A percentile compares a stretch with the other conserved stretches of the same genome.
Evolutionary conservation across 345 rosid species (phyloP).

Genomic region (Carallia pectinifolia): DNA sequence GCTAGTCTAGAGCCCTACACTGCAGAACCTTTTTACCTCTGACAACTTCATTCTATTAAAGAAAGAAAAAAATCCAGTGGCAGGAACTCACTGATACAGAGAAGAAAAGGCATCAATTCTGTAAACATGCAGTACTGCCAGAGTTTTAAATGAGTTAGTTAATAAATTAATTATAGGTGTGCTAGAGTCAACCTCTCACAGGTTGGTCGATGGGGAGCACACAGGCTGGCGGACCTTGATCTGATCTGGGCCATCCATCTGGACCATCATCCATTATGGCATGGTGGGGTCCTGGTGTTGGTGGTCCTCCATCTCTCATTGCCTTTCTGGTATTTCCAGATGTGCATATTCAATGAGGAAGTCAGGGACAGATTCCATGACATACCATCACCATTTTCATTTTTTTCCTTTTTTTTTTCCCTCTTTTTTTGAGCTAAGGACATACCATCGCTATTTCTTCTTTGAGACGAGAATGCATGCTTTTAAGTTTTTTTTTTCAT

Average conservation of each 20-base stretch:
- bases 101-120: slow-evolving; percentile 20
- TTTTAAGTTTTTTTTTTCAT: background rate
- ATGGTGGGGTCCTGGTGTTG: slow-evolving; percentile 7
- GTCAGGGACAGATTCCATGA: slow-evolving; percentile 1
- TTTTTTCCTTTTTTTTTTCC: too few species aligned
- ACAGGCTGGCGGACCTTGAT: slow-evolving; percentile 9
- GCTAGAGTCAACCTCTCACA: slow-evolving; percentile 31
- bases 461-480: too few species aligned
- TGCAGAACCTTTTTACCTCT: slow-evolving; percentile 28
- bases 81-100: slow-evolving; percentile 23
- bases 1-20: slow-evolving; percentile 25
- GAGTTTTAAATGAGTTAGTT: slow-evolving; percentile 28
- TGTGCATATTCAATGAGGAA: slow-evolving; percentile 12
- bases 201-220: slow-evolving; percentile 31
- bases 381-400: background rate
- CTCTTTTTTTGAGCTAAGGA: too few species aligned
- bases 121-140: slow-evolving; percentile 23
- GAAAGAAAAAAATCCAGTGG: slow-evolving; percentile 22
- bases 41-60: slow-evolving; percentile 17
- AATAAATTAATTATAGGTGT: slow-evolving; percentile 13
- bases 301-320: slow-evolving; percentile 17
- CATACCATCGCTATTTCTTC: too few species aligned
- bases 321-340: slow-evolving; percentile 11
- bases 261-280: slow-evolving; percentile 10
- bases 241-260: slow-evolving; percentile 28